Evolutionary conservation across 139 green algal genomes (phyloP), one percentile per base, ranked within the genome.

Genomic region (Ettlia oleoabundans): DNA sequence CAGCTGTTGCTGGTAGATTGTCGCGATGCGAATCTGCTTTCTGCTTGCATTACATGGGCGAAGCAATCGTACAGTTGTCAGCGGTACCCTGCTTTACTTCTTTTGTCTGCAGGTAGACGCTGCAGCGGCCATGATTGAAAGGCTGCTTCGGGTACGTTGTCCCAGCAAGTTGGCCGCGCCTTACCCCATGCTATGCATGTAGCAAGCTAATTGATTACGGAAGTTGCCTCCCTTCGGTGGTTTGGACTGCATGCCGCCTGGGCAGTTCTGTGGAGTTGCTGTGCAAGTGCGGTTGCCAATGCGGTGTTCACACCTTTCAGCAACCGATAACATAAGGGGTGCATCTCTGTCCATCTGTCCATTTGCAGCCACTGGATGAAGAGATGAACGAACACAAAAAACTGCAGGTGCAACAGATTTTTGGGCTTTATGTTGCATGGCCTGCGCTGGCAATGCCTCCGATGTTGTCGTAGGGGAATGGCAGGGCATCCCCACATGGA

Each of bases 351-450:
- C 18, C 55, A 32, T 65, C 15, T 9, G 28, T 65, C 7, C n/a
- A 3, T 19, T 47, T 65, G 71, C 69, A 91, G 66, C 95, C 95
- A 19, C 77, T 93, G 61, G 95, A 98, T 76, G 96, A 99, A 66
- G 91, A 92, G 43, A 83, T 90, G 67, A 97, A 97, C 72, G 94
- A 98, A 85, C 93, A 98, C 87, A 99, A 99, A 90, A 88, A 93
- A 30, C 71, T 96, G 86, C 93, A 96, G 88, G 89, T 99, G 82
- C 80, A 93, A 4, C 94, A 98, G 90, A 88, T 98, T 30, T 96
- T 95, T 38, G 86, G 91, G 13, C 87, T 98, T 19, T 98, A 98
- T 82, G 96, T 15, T 58, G 47, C 47, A 58, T 58, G 47, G 47
- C 47, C 10, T 58, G 47, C 47, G 47, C 47, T 58, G 10, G 47